Evolutionary conservation across 2,329 filamentous ascomycete species (phyloP), one percentile per base, ranked within the genome.

Genomic region (Xylaria sp.): DNA sequence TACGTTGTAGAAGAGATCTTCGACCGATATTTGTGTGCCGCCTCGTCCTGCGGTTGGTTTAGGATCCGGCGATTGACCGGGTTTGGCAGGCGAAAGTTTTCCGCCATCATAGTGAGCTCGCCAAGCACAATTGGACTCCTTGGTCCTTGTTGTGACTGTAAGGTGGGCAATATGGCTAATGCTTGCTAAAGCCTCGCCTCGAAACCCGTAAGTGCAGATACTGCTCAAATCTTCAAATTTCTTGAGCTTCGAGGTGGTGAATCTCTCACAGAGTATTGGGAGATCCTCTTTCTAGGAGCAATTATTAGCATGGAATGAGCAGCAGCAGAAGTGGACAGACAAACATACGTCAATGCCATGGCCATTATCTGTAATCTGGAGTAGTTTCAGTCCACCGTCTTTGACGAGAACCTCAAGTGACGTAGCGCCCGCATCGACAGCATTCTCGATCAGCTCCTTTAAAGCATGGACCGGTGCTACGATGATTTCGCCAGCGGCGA

Each of bases 151-250:
- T 1, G 95, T 98, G 52, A 99, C 94, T 3, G 91, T 94, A 25
- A 99, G 86, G 83, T 99, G 97, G 41, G 97, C 95, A 75, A 99
- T 98, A 79, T 99, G 96, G 78, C 95, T 98, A 80, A 99, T 99
- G 81, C 96, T 98, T 15, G 96, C 96, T 64, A 99, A 83, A 3
- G 96, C 96, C 81, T 99, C 96, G 65, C 96, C 96, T 63, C 96
- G 92, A 78, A 99, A 99, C n/a, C 96, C 96, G 80, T 99, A 99
- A 1, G 96, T 98, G 60, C 90, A 91, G 73, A 99, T 98, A 4
- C 91, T 92, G 50, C 89, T 89, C 57, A 99, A 85, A 79, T 99
- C 96, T 79, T 98, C 95, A 74, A 99, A 99, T 5, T 89, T 89
- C 75, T 96, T 94, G 67, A 99, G 86, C 79, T 99, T 99, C 13